Evolutionary conservation across 192 early-diverging fungal genomes (phyloP), one percentile per base, ranked within the genome.

Genomic region (Entomortierella parvispora): DNA sequence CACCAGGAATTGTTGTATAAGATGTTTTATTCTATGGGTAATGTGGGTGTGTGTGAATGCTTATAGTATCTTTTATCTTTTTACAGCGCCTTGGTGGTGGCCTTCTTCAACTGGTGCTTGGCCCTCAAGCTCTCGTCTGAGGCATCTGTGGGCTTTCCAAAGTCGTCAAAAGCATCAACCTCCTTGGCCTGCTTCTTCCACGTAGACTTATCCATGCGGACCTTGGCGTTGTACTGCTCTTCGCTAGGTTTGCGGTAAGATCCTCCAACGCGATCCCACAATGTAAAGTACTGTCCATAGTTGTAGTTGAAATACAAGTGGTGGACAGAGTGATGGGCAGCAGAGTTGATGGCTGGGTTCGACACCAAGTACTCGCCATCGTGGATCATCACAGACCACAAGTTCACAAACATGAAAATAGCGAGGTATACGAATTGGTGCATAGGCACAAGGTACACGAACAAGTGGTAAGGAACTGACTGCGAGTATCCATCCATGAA

Each of bases 271-370:
- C 89, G 87, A 66, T 94, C 95, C 92, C 96, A 99, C n/a, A 99
- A 65, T 14, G 97, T 99, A 22, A 94, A 95, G 81, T 97, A 99
- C 84, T 99, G 97, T 2, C 97, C 97, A 72, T 95, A 99, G 85
- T 99, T 99, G 89, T 98, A 99, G 87, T 98, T 97, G 81, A 99
- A 99, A 83, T 99, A 96, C 48, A 96, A 71, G 69, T 99, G 97
- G 70, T 99, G 97, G 32, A 99, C 89, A n/a, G 94, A 90, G 72
- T 99, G 97, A 71, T 99, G 97, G 10, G 97, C 97, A 3, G 94
- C 90, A 17, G 91, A 89, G 75, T 98, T 98, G 65, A 98, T 87
- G 43, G 90, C 69, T 0, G 85, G 63, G 57, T 89, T 87, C 53
- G 81, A 84, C 17, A 91, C 80, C 17, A 96, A 63, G 63, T 93